Conservation (phyloP, 306 rosid species). For the Erythrophleum fordii region DNA sequence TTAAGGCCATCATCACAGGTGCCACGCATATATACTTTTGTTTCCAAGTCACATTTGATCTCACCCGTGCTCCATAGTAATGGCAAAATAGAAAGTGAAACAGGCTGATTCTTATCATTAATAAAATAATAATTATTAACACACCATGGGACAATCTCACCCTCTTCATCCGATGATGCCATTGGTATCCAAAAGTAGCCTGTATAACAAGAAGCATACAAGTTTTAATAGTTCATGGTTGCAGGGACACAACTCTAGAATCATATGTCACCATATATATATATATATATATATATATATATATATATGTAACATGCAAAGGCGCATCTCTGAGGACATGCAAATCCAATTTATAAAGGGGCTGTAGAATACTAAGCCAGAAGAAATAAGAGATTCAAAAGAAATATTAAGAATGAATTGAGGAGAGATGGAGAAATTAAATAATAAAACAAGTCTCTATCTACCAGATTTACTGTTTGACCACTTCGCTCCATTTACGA, state of each 20-base stretch:
- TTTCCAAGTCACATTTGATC: slow-evolving; percentile 20
- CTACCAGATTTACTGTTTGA: background rate
- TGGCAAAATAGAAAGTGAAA: slow-evolving; percentile 55
- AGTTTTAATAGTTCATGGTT: slow-evolving; percentile 17
- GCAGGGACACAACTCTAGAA: slow-evolving; percentile 14
- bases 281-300: no score
- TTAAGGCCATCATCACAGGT: slow-evolving; percentile 48
- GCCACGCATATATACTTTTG: slow-evolving; percentile 49
- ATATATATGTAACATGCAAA: background rate
- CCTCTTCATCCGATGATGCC: slow-evolving; percentile 73
- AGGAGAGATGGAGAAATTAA: background rate
- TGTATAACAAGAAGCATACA: slow-evolving; percentile 9
- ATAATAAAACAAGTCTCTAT: background rate
- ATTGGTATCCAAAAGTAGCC: slow-evolving; percentile 43
- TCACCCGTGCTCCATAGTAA: slow-evolving; percentile 52
- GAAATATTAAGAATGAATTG: background rate
- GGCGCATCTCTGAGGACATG: background rate
- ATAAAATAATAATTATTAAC: slow-evolving; percentile 47
- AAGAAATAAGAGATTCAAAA: background rate
- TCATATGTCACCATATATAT: background rate
- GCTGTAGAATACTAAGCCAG: background rate
- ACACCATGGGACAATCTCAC: slow-evolving; percentile 46
- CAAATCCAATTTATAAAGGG: background rate
- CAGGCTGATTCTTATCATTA: slow-evolving; percentile 44
- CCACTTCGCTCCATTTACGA: background rate